Percentiles rank a stretch among this genome's conserved stretches.
Evolutionary conservation across 768 basidiomycete species (phyloP).

Genomic region (Termitomyces sp.): DNA sequence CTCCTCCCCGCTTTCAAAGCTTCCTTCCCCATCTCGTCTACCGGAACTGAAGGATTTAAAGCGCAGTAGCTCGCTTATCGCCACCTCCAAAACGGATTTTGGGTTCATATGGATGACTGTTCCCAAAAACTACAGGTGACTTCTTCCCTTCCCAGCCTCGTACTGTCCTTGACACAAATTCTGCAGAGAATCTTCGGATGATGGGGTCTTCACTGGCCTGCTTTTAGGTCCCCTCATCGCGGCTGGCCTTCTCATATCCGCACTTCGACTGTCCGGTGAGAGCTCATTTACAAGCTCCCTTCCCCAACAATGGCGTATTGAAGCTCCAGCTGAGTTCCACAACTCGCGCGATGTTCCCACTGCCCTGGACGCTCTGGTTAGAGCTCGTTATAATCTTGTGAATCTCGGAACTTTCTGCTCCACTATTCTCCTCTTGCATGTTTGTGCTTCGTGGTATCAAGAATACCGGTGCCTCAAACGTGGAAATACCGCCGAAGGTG

Average conservation of each 20-base stretch:
- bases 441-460: slow-evolving; percentile 70
- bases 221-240: slow-evolving; percentile 82
- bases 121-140: slow-evolving; percentile 77
- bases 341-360: slow-evolving; percentile 34
- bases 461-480: slow-evolving; percentile 46
- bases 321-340: slow-evolving; percentile 55
- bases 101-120: slow-evolving; percentile 89
- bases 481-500: slow-evolving; percentile 47
- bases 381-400: slow-evolving; percentile 71
- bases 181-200: slow-evolving; percentile 70
- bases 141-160: not conserved
- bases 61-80: slow-evolving; percentile 24
- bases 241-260: slow-evolving; percentile 56
- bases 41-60: slow-evolving; percentile 42
- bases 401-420: slow-evolving; percentile 80
- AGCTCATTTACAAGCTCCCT: slow-evolving; percentile 26
- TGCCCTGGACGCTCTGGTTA: slow-evolving; percentile 47
- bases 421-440: slow-evolving; percentile 72
- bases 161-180: slow-evolving; percentile 3
- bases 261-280: slow-evolving; percentile 27
- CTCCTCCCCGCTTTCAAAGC: slow-evolving; percentile 7
- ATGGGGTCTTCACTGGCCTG: slow-evolving; percentile 80
- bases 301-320: slow-evolving; percentile 72
- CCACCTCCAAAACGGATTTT: slow-evolving; percentile 42
- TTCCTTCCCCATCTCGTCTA: slow-evolving; percentile 31